phyloP scores from a whole-genome alignment of 495 filamentous ascomycete genomes.

The Penicillium paxilli region DNA sequence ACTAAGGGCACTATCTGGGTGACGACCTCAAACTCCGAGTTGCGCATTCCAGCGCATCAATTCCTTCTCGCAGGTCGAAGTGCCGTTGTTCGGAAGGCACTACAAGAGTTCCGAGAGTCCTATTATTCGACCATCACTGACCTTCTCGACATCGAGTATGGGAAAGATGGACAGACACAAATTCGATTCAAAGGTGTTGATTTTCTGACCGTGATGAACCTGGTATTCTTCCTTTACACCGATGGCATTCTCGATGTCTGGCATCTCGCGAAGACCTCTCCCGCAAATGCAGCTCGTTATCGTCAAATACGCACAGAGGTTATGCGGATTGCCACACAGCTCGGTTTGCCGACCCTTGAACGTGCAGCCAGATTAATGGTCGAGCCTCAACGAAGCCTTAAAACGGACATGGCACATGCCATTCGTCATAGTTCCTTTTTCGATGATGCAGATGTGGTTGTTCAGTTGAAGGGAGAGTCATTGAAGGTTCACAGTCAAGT shows the following conservation, averaged over 20 bases:
- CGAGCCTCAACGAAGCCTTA: constrained; percentile 59
- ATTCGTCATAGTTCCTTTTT: constrained; percentile 68
- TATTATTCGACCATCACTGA: constrained; percentile 55
- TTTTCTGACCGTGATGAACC: constrained; percentile 71
- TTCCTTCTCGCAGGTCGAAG: constrained; percentile 78
- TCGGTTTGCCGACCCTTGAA: constrained; percentile 70
- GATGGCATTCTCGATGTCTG: constrained; percentile 82
- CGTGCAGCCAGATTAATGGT: constrained; percentile 72
- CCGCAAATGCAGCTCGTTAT: constrained; percentile 64
- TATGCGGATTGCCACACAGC: constrained; percentile 70
- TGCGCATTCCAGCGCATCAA: constrained; percentile 77
- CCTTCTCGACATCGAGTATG: constrained; percentile 57
- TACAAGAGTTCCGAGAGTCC: constrained; percentile 50
- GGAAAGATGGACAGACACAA: constrained; percentile 46
- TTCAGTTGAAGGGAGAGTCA: constrained; percentile 70
- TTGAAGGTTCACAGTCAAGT: constrained; percentile 73
- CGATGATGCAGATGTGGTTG: constrained; percentile 68
- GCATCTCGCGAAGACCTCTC: constrained; percentile 65
- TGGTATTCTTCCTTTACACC: constrained; percentile 78
- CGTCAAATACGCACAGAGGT: constrained; percentile 78
- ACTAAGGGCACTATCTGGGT: constrained; percentile 43
- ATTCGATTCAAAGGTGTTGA: constrained; percentile 68
- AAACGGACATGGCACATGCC: constrained; percentile 66
- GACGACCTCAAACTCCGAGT: constrained; percentile 60
- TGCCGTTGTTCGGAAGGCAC: constrained; percentile 59